Conservation (phyloP, 2,329 filamentous ascomycete species). For the Acrocalymma vagum region DNA sequence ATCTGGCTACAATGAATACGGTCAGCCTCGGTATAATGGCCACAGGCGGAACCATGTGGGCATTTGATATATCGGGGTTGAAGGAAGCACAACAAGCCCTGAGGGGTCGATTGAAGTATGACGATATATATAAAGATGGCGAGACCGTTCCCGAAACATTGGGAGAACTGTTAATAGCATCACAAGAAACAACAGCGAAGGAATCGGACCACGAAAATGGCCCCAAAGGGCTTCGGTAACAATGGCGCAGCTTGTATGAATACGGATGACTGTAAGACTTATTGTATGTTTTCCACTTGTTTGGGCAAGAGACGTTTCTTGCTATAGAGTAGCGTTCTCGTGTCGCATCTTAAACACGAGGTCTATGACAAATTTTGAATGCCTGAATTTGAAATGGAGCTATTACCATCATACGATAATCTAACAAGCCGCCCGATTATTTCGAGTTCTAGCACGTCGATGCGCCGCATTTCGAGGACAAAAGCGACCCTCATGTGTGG, state of each 20-base stretch:
- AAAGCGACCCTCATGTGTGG: too few relatives aligned
- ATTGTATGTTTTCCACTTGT: too few relatives aligned
- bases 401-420: too few relatives aligned
- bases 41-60: conserved; percentile 77
- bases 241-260: conserved; percentile 20
- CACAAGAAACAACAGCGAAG: conserved; percentile 59
- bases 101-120: conserved; percentile 64
- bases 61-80: conserved; percentile 71
- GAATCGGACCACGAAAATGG: conserved; percentile 51
- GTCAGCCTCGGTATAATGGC: conserved; percentile 77
- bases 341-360: too few relatives aligned
- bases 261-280: conserved; percentile 22
- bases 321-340: too few relatives aligned
- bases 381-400: too few relatives aligned
- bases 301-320: too few relatives aligned
- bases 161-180: conserved; percentile 45
- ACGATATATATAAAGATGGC: conserved; percentile 57
- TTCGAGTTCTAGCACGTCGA: too few relatives aligned
- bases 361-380: too few relatives aligned
- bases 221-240: conserved; percentile 19
- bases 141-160: conserved; percentile 34
- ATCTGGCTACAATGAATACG: conserved; percentile 87
- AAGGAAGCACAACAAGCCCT: conserved; percentile 68
- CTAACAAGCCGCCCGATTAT: too few relatives aligned
- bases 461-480: too few relatives aligned